A percentile compares a stretch with the other conserved stretches of the same genome.
These are phyloP conservation scores for Piper longum DNA, from an alignment of 164 flowering plant genomes.

Conservation along the genomic window DNA sequence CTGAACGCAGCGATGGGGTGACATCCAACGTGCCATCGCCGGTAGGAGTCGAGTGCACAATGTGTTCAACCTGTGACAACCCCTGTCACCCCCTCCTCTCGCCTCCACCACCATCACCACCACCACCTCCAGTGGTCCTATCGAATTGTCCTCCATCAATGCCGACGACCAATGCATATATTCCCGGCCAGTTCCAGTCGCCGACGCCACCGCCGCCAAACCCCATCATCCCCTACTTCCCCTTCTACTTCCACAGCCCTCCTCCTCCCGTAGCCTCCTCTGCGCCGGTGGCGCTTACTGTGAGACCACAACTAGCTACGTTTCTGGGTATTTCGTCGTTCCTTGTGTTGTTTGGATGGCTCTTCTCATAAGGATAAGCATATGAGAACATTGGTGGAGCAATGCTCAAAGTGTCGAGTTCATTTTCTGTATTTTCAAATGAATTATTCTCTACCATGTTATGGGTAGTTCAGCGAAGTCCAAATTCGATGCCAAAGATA, in stretches of 20 bases:
- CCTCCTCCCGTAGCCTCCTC: slow-evolving; percentile 16
- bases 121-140: slow-evolving; percentile 4
- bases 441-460: too few species aligned
- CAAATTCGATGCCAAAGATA: too few species aligned
- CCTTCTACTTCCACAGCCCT: slow-evolving; percentile 53
- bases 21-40: slow-evolving; percentile 6
- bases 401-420: too few species aligned
- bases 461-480: too few species aligned
- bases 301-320: background rate
- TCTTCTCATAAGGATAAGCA: too few species aligned
- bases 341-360: too few species aligned
- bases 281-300: too few species aligned
- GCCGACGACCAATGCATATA: too few species aligned
- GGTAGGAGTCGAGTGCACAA: slow-evolving; percentile 23
- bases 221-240: slow-evolving; percentile 78
- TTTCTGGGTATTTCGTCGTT: background rate
- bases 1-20: slow-evolving; percentile 6
- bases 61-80: slow-evolving; percentile 63
- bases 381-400: too few species aligned
- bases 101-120: slow-evolving; percentile 26
- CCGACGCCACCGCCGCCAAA: slow-evolving; percentile 63
- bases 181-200: too few species aligned
- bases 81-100: slow-evolving; percentile 29
- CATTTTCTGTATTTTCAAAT: too few species aligned
- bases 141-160: slow-evolving; percentile 1